A percentile compares a stretch with the other conserved stretches of the same genome.
These are phyloP conservation scores for Cladosporium austrohemisphaericum DNA, from an alignment of 2,329 filamentous ascomycete species.

Conservation along the genomic window DNA sequence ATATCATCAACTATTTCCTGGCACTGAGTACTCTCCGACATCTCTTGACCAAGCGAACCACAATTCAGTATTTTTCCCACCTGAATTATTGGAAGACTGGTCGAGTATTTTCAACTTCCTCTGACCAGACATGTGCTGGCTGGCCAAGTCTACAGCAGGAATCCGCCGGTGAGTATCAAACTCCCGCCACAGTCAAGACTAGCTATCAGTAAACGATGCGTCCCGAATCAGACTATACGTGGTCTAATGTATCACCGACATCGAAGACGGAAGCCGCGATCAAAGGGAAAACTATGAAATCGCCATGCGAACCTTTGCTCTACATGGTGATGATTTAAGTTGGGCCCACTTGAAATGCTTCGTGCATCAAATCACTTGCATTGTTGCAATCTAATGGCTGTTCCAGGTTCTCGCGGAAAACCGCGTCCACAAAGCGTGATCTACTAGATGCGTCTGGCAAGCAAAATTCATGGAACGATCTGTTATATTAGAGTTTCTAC, in stretches of 20 bases:
- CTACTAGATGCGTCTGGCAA: too few relatives aligned
- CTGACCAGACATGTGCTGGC: background rate
- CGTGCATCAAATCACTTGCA: too few relatives aligned
- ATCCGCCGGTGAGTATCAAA: background rate
- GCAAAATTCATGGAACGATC: too few relatives aligned
- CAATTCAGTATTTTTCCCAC: conserved; percentile 35
- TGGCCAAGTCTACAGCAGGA: background rate
- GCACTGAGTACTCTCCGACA: background rate
- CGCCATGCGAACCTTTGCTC: too few relatives aligned
- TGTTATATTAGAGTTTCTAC: background rate
- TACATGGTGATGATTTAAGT: too few relatives aligned
- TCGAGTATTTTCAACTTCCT: conserved; percentile 33
- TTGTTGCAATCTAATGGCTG: too few relatives aligned
- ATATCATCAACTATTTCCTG: background rate
- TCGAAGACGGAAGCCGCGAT: background rate
- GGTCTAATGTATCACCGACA: background rate
- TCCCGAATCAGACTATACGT: too few relatives aligned
- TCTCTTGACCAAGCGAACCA: background rate
- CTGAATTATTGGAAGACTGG: conserved; percentile 41
- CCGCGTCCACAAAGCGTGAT: too few relatives aligned
- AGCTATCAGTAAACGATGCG: too few relatives aligned
- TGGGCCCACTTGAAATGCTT: too few relatives aligned
- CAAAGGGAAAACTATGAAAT: too few relatives aligned
- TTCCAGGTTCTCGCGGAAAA: too few relatives aligned
- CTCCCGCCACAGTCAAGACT: background rate